These are phyloP conservation scores for Inonotus hispidus DNA, from an alignment of 1,284 basidiomycete genomes.

Conservation along the genomic window DNA sequence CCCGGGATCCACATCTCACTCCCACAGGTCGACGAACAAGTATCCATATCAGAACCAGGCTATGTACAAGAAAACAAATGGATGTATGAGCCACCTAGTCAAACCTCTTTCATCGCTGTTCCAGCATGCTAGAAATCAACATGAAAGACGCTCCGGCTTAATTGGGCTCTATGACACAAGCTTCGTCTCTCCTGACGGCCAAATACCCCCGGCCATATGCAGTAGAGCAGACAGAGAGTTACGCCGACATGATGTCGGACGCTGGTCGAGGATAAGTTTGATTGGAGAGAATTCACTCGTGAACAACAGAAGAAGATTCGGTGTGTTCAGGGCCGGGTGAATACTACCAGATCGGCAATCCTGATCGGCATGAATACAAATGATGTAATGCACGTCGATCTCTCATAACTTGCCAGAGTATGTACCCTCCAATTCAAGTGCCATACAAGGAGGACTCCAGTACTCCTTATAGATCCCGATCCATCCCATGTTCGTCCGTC, in stretches of 20 bases:
- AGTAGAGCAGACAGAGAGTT: constrained; percentile 37
- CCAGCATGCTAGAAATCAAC: constrained; percentile 26
- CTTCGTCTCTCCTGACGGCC: constrained; percentile 37
- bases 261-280: constrained; percentile 28
- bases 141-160: constrained; percentile 73
- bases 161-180: constrained; percentile 47
- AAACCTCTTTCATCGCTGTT: constrained; percentile 55
- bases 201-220: constrained; percentile 44
- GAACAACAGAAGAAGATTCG: not conserved
- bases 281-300: constrained; percentile 9
- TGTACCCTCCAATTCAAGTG: too few species aligned
- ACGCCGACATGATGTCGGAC: constrained; percentile 31
- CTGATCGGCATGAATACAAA: not conserved
- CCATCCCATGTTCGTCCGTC: constrained; percentile 36
- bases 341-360: not conserved
- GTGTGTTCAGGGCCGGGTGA: constrained; percentile 15
- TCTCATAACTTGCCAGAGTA: too few species aligned
- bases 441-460: not conserved
- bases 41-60: not conserved
- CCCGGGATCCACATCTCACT: not conserved
- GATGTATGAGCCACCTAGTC: constrained; percentile 69
- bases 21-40: not conserved
- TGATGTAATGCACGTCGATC: constrained; percentile 1
- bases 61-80: not conserved
- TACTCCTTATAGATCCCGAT: not conserved